Conservation (phyloP, 2,329 filamentous ascomycete species). For the Fragosphaeria purpurea region DNA sequence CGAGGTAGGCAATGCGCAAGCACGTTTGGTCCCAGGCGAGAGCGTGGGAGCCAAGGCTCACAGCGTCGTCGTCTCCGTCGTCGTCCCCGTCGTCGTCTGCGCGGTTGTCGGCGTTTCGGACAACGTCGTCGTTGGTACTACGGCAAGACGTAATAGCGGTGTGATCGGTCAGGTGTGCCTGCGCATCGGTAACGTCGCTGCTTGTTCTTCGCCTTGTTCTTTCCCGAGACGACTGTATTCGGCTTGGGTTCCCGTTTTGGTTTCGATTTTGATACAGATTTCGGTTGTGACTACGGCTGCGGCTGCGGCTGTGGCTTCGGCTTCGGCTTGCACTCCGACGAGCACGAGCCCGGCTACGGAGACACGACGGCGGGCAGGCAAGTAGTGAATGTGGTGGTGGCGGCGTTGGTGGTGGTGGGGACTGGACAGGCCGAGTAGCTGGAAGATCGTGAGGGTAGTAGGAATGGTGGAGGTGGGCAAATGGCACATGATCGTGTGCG, state of each 20-base stretch:
- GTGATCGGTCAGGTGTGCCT: neutral
- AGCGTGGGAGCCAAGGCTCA: constrained; percentile 11
- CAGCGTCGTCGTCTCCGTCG: neutral
- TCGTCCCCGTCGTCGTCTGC: neutral
- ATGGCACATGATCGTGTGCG: neutral
- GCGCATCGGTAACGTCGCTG: no score
- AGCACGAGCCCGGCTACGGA: neutral
- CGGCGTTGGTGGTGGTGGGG: neutral
- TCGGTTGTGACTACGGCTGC: neutral
- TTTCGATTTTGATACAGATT: neutral
- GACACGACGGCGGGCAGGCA: constrained; percentile 1
- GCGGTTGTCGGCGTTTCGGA: neutral
- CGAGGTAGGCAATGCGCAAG: constrained; percentile 15
- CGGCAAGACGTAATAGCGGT: no score
- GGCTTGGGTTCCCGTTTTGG: neutral
- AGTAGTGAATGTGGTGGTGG: constrained; percentile 4
- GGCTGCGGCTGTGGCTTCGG: neutral
- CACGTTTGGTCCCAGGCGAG: constrained; percentile 20
- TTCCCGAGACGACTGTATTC: neutral
- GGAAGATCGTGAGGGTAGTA: neutral
- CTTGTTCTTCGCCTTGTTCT: no score
- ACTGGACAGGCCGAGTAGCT: neutral
- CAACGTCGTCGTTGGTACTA: no score
- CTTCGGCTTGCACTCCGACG: neutral
- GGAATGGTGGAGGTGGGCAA: neutral